Percentiles rank a stretch among this genome's conserved stretches.
Conservation (phyloP, 139 green algal genomes). For the Coelastrella sp. region DNA sequence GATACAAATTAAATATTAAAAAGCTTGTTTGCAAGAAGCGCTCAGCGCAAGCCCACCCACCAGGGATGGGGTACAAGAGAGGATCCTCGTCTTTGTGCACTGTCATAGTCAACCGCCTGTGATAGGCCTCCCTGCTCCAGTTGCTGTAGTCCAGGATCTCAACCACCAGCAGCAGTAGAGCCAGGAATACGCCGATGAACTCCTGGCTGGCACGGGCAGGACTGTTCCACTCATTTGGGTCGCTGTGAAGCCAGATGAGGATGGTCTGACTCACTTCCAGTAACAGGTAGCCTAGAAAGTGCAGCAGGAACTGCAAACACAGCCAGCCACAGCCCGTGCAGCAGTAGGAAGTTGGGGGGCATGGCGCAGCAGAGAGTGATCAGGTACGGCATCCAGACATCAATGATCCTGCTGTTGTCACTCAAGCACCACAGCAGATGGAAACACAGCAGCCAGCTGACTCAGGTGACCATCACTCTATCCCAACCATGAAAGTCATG, state of each 20-base stretch:
- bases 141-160: slow-evolving; percentile 53
- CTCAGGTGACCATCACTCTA: neutral
- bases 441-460: neutral
- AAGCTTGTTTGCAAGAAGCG: too few species aligned
- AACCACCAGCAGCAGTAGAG: slow-evolving; percentile 46
- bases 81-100: slow-evolving; percentile 48
- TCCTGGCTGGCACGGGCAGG: slow-evolving; percentile 51
- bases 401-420: too few species aligned
- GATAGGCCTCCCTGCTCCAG: slow-evolving; percentile 50
- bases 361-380: neutral
- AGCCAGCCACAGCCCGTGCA: neutral
- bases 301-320: slow-evolving; percentile 45
- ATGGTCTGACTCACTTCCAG: slow-evolving; percentile 58
- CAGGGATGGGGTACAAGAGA: slow-evolving; percentile 66
- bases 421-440: neutral
- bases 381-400: neutral
- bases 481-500: too few species aligned
- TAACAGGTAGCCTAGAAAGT: slow-evolving; percentile 50
- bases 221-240: slow-evolving; percentile 37
- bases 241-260: slow-evolving; percentile 58
- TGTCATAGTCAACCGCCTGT: slow-evolving; percentile 55
- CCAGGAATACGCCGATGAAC: slow-evolving; percentile 59
- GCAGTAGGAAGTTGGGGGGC: neutral
- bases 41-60: slow-evolving; percentile 22
- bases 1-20: too few species aligned